These are phyloP conservation scores for Populus simonii DNA, from an alignment of 345 rosid species.

Conservation along the genomic window DNA sequence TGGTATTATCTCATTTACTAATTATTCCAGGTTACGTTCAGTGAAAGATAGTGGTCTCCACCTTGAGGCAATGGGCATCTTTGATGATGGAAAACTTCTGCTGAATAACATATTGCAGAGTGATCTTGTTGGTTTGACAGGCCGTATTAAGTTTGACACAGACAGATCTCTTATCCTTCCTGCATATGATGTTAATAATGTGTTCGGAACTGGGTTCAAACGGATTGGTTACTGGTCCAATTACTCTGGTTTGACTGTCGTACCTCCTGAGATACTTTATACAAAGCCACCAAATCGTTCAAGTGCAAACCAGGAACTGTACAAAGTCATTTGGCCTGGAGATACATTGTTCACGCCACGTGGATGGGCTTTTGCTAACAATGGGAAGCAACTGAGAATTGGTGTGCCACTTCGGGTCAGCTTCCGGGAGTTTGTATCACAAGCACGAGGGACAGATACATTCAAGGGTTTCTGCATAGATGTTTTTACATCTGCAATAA, in stretches of 20 bases:
- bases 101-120: slow-evolving; percentile 58
- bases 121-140: slow-evolving; percentile 73
- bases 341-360: slow-evolving; percentile 70
- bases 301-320: slow-evolving; percentile 49
- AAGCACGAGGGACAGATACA: slow-evolving; percentile 49
- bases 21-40: slow-evolving; percentile 55
- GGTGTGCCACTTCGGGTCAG: slow-evolving; percentile 81
- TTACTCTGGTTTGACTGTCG: slow-evolving; percentile 72
- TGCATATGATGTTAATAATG: slow-evolving; percentile 80
- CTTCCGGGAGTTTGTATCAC: slow-evolving; percentile 73
- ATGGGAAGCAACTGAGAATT: slow-evolving; percentile 73
- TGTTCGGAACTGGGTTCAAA: slow-evolving; percentile 77
- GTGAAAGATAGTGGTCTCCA: slow-evolving; percentile 50
- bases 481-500: slow-evolving; percentile 77
- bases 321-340: slow-evolving; percentile 87
- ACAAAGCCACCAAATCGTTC: slow-evolving; percentile 58
- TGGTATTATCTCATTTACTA: slow-evolving; percentile 71
- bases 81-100: slow-evolving; percentile 55
- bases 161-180: slow-evolving; percentile 59
- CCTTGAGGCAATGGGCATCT: slow-evolving; percentile 65
- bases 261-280: slow-evolving; percentile 61
- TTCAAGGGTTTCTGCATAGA: slow-evolving; percentile 93
- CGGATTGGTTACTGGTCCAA: slow-evolving; percentile 90
- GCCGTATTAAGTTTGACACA: slow-evolving; percentile 53
- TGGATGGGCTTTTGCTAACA: slow-evolving; percentile 94